Conservation (phyloP, 371 early-diverging fungal genomes). For the Mucor mucedo region DNA sequence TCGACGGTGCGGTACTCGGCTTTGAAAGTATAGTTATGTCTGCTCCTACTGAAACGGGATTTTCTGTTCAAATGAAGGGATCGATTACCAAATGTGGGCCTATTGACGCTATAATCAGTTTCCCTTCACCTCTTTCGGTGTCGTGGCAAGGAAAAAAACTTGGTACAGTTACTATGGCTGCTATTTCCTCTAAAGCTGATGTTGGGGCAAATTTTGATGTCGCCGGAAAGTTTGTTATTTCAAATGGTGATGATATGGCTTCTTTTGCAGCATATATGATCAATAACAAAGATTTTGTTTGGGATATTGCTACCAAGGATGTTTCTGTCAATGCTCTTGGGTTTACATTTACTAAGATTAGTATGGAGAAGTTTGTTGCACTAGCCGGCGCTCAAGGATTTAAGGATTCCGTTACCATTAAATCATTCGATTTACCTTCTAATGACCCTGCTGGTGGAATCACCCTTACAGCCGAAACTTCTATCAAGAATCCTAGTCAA, state of each 20-base stretch:
- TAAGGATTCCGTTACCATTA: slow-evolving; percentile 59
- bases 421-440: slow-evolving; percentile 60
- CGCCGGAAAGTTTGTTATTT: slow-evolving; percentile 50
- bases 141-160: slow-evolving; percentile 55
- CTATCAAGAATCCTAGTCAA: slow-evolving; percentile 60
- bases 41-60: slow-evolving; percentile 48
- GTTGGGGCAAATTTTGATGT: slow-evolving; percentile 55
- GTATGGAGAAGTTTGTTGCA: slow-evolving; percentile 58
- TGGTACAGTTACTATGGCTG: slow-evolving; percentile 58
- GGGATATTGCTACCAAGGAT: slow-evolving; percentile 56
- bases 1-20: slow-evolving; percentile 55
- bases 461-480: slow-evolving; percentile 52
- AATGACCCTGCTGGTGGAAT: slow-evolving; percentile 66
- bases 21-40: slow-evolving; percentile 57
- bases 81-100: slow-evolving; percentile 64
- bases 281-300: slow-evolving; percentile 57
- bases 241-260: slow-evolving; percentile 51
- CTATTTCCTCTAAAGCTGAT: slow-evolving; percentile 48
- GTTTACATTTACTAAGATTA: slow-evolving; percentile 57
- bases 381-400: slow-evolving; percentile 59
- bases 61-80: slow-evolving; percentile 63
- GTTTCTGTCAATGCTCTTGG: slow-evolving; percentile 64
- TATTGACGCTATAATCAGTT: slow-evolving; percentile 63
- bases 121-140: slow-evolving; percentile 55
- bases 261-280: slow-evolving; percentile 61